Conservation (phyloP, 352 stramenopile species). For the Blastocystis sp. region DNA sequence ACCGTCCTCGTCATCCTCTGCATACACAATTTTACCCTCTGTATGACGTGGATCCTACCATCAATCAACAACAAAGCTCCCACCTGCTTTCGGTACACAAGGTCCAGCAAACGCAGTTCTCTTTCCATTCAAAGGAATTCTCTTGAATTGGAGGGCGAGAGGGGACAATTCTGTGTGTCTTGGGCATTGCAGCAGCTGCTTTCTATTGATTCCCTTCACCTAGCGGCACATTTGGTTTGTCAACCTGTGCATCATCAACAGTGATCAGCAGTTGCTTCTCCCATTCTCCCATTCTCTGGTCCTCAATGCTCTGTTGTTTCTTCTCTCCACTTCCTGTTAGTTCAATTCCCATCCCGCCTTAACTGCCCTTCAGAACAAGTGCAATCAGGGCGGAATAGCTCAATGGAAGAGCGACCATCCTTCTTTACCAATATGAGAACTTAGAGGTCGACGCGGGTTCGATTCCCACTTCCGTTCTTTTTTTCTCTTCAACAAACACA, state of each 20-base stretch:
- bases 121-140: not conserved
- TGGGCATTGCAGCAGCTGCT: too few species aligned
- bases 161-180: too few species aligned
- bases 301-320: too few species aligned
- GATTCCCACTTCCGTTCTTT: not conserved
- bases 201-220: too few species aligned
- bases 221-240: too few species aligned
- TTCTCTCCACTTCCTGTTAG: not conserved
- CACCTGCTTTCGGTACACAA: constrained; percentile 13
- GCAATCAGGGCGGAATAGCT: not conserved
- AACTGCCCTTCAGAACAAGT: not conserved
- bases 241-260: too few species aligned
- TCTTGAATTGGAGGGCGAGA: too few species aligned
- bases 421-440: not conserved
- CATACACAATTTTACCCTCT: constrained; percentile 47
- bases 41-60: constrained; percentile 6
- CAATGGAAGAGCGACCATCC: not conserved
- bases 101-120: constrained; percentile 8
- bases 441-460: not conserved
- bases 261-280: too few species aligned
- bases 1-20: constrained; percentile 25
- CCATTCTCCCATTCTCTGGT: too few species aligned
- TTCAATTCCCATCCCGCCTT: not conserved
- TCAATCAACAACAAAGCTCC: not conserved
- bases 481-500: not conserved